A percentile compares a stretch with the other conserved stretches of the same genome.
Evolutionary conservation across 2,329 filamentous ascomycete species (phyloP).

Genomic region (Davidsoniella virescens): DNA sequence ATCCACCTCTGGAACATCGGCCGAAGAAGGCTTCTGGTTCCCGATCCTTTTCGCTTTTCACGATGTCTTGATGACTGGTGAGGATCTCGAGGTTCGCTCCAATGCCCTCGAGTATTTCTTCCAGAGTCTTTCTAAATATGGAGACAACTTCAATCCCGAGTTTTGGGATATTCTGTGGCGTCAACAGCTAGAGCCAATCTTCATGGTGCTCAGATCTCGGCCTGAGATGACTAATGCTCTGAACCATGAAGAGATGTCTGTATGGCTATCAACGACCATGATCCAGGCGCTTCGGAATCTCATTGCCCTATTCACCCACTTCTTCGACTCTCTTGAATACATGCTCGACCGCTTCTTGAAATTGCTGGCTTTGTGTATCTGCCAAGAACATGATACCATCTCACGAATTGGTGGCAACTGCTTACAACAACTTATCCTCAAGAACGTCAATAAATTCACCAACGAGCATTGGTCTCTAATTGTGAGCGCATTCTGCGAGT

Average conservation of each 20-base stretch:
- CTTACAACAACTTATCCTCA: slow-evolving; percentile 85
- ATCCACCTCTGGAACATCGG: slow-evolving; percentile 54
- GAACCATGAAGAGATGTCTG: slow-evolving; percentile 91
- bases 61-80: slow-evolving; percentile 96
- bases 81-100: slow-evolving; percentile 88
- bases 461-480: slow-evolving; percentile 84
- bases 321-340: slow-evolving; percentile 88
- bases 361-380: slow-evolving; percentile 86
- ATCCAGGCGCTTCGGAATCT: slow-evolving; percentile 96
- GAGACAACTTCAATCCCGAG: slow-evolving; percentile 75
- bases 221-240: slow-evolving; percentile 92
- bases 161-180: slow-evolving; percentile 99
- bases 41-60: slow-evolving; percentile 96
- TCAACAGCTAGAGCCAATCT: slow-evolving; percentile 93
- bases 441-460: slow-evolving; percentile 87
- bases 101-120: slow-evolving; percentile 92
- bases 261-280: slow-evolving; percentile 98
- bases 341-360: slow-evolving; percentile 98
- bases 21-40: slow-evolving; percentile 98
- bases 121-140: slow-evolving; percentile 77
- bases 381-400: slow-evolving; percentile 97
- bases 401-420: slow-evolving; percentile 97
- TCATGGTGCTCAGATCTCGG: slow-evolving; percentile 90
- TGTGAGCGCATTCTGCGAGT: slow-evolving; percentile 84
- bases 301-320: slow-evolving; percentile 97